A percentile compares a stretch with the other conserved stretches of the same genome.
These are phyloP conservation scores for Sphagnurus paluster DNA, from an alignment of 1,284 basidiomycete genomes.

Conservation along the genomic window DNA sequence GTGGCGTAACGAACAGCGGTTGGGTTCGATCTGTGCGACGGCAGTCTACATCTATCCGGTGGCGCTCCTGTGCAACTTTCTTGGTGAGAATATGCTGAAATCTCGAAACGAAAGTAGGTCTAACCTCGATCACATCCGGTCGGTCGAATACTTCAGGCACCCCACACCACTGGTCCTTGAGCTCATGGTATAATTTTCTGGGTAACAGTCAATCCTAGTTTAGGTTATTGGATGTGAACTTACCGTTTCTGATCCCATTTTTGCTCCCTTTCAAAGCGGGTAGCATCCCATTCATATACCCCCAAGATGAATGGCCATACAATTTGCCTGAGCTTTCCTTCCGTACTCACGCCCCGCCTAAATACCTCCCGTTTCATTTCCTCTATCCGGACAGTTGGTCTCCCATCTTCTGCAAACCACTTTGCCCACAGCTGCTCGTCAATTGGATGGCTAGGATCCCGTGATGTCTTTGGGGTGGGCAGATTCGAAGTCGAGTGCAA, in stretches of 20 bases:
- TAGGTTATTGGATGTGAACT: constrained; percentile 19
- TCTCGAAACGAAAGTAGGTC: background rate
- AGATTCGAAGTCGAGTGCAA: constrained; percentile 77
- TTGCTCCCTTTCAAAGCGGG: constrained; percentile 33
- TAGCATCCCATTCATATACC: constrained; percentile 78
- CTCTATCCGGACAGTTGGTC: constrained; percentile 61
- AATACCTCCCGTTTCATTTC: constrained; percentile 80
- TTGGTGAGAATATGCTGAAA: background rate
- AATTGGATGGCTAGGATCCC: constrained; percentile 72
- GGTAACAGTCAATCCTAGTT: background rate
- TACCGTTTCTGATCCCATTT: constrained; percentile 43
- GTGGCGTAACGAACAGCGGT: constrained; percentile 73
- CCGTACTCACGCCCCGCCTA: constrained; percentile 62
- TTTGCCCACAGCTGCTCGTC: constrained; percentile 67
- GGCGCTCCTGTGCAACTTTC: constrained; percentile 59
- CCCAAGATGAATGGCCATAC: constrained; percentile 93
- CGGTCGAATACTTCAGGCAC: constrained; percentile 79
- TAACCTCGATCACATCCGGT: constrained; percentile 72
- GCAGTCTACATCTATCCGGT: constrained; percentile 94
- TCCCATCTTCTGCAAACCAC: constrained; percentile 74
- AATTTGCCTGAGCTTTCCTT: constrained; percentile 57
- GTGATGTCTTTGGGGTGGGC: constrained; percentile 72
- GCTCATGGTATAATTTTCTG: constrained; percentile 66
- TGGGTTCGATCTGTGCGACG: constrained; percentile 95
- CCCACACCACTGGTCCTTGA: constrained; percentile 81